Percentiles rank a stretch among this genome's conserved stretches.
These are phyloP conservation scores for Auriculariales sp. DNA, from an alignment of 768 basidiomycete genomes.

Conservation along the genomic window DNA sequence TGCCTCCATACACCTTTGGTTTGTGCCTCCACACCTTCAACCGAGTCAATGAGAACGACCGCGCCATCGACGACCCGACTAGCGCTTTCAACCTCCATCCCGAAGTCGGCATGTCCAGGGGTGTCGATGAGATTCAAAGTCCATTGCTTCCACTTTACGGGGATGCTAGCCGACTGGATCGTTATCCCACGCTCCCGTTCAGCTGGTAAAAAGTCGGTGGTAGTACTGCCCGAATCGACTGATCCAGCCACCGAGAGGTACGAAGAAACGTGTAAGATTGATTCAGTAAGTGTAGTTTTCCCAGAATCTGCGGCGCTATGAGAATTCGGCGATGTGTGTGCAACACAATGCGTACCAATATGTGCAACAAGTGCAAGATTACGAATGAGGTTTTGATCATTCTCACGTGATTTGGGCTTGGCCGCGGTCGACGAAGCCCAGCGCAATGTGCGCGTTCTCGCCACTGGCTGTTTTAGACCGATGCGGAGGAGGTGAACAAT, in stretches of 20 bases:
- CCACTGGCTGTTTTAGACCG: too few relatives aligned
- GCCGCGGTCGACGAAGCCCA: too few relatives aligned
- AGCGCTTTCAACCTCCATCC: constrained; percentile 93
- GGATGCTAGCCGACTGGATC: constrained; percentile 84
- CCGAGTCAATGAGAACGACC: constrained; percentile 76
- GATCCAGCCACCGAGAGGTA: constrained; percentile 64
- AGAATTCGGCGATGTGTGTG: constrained; percentile 1
- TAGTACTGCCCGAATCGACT: constrained; percentile 82
- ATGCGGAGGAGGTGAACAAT: too few relatives aligned
- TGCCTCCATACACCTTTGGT: constrained; percentile 84
- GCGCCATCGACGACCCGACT: constrained; percentile 84
- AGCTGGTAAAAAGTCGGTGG: constrained; percentile 78
- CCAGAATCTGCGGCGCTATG: constrained; percentile 53
- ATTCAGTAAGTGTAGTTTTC: constrained; percentile 82
- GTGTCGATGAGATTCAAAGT: constrained; percentile 82
- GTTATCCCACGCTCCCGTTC: constrained; percentile 87
- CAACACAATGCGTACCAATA: constrained; percentile 39
- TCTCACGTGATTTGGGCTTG: too few relatives aligned
- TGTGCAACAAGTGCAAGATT: constrained; percentile 86
- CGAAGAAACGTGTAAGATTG: constrained; percentile 60
- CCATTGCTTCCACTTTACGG: constrained; percentile 75
- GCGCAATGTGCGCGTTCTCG: too few relatives aligned
- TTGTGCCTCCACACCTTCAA: constrained; percentile 84
- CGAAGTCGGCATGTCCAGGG: constrained; percentile 87
- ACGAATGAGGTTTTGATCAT: constrained; percentile 21